Evolutionary conservation across 1,139 yeast genomes (phyloP), one percentile per base, ranked within the genome.

Genomic region (Eremothecium cymbalariae): DNA sequence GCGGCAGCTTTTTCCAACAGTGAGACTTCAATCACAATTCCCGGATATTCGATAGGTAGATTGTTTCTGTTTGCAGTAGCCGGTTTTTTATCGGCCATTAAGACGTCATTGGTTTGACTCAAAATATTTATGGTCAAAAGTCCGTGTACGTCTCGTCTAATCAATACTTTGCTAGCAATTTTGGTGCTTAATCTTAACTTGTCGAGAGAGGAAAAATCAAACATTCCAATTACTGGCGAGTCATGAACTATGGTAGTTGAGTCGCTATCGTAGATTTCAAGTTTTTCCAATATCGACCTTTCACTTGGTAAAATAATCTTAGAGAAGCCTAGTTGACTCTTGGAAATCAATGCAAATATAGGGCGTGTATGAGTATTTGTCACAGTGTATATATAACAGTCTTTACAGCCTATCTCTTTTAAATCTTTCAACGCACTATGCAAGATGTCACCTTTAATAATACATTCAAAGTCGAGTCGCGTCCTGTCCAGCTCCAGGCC

Each of bases 241-340:
- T 66, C 53, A 28, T 41, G 37, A 4, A 44, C 27, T 18, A 55
- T 47, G 11, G 55, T 50, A 24, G 42, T 37, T 3, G 50, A 44
- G 25, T 47, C 50, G 8, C 42, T 34, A 15, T 46, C 43, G 28
- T 44, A 56, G 1, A 68, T 45, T 17, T 56, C 57, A 18, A 74
- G 49, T 15, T 68, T 66, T 33, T 81, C 93, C 30, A 84, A 57
- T 7, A 76, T 71, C 1, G 76, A 63, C 45, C 69, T 67, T 34
- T 74, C 83, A 40, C 68, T 71, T 0, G 94, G 94, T 40, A 79
- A 68, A 8, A 72, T 67, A 17, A 83, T 63, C 50, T 80, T 77
- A 37, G 84, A 77, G 32, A 68, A 64, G 0, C 94, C 95, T 30
- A 83, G 66, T 22, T 51, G 50, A 3, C 86, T 79, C 32, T 65